phyloP scores from a whole-genome alignment of 371 early-diverging fungal species.

The Syncephalastrum racemosum region DNA sequence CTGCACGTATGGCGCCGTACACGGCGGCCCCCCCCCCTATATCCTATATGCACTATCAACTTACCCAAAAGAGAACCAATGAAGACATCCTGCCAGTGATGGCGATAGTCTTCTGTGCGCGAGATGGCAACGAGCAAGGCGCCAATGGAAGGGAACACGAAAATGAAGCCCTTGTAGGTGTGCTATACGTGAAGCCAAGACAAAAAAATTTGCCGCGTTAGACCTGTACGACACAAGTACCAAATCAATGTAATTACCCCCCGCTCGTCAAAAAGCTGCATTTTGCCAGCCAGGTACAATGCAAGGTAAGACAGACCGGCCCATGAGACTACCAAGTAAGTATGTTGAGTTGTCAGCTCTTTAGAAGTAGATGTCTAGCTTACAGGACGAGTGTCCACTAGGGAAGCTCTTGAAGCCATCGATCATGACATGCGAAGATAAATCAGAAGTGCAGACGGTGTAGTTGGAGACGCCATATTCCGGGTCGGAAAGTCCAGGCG shows the following conservation, averaged over 20 bases:
- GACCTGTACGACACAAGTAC: not conserved
- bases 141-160: conserved; percentile 59
- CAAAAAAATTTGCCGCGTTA: not conserved
- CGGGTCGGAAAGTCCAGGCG: conserved; percentile 52
- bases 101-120: conserved; percentile 76
- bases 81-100: conserved; percentile 84
- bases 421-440: conserved; percentile 51
- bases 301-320: conserved; percentile 73
- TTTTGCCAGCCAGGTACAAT: conserved; percentile 71
- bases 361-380: conserved; percentile 1
- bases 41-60: not conserved
- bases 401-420: conserved; percentile 93
- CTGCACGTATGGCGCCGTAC: not conserved
- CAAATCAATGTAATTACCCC: conserved; percentile 30
- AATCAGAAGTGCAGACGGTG: conserved; percentile 37
- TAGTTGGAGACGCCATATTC: conserved; percentile 56
- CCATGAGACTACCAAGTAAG: conserved; percentile 54
- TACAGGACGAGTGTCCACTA: conserved; percentile 89
- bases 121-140: conserved; percentile 72
- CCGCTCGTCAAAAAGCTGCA: conserved; percentile 67
- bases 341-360: conserved; percentile 2
- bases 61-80: conserved; percentile 57
- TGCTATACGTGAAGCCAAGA: conserved; percentile 29
- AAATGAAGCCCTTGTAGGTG: conserved; percentile 66
- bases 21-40: not conserved